Evolutionary conservation across 1,284 basidiomycete genomes (phyloP), one percentile per base, ranked within the genome.

Genomic region (Acaromyces ingoldii): DNA sequence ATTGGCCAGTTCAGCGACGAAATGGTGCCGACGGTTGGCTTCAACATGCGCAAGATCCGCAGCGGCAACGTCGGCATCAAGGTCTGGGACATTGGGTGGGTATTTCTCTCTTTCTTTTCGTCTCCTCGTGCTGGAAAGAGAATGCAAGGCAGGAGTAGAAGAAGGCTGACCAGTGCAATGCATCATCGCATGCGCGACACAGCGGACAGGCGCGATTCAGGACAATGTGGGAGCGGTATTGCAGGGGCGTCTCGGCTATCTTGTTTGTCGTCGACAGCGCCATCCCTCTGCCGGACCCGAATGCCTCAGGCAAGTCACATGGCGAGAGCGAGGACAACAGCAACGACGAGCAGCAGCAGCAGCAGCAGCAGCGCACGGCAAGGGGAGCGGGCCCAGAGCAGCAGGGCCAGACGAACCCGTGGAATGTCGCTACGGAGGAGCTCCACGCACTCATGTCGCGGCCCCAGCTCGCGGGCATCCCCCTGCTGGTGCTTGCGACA

Each of bases 401-500:
- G 30, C 37, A 24, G n/a, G 9, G 41, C 38, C 28, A 21, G 22
- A 37, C 19, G 5, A 39, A 53, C 33, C 25, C 45, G 9, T 73
- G 70, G 70, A 34, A 50, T 49, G 85, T 88, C 5, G 89, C 89
- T 2, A 83, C 85, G 6, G 91, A 91, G 43, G 92, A 97, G 75
- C 80, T 97, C 4, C 90, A 93, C 70, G 85, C 91, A 37, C 79
- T 97, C 2, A 80, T 97, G 21, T 79, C 82, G 10, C 84, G 91
- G 38, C 81, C 85, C 0, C 83, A 82, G 22, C 81, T 97, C 21
- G 75, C 78, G 1, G 85, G 86, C 0, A 89, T 95, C 2, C 92
- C 92, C 1, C 76, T 97, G 33, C 82, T 97, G 13, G 91, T 97
- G 83, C 81, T 97, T 22, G 93, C 91, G 1, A 97, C 96, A 77